Percentiles rank a stretch among this genome's conserved stretches.
Evolutionary conservation across 768 basidiomycete species (phyloP).

Genomic region (Boletus fagicola): DNA sequence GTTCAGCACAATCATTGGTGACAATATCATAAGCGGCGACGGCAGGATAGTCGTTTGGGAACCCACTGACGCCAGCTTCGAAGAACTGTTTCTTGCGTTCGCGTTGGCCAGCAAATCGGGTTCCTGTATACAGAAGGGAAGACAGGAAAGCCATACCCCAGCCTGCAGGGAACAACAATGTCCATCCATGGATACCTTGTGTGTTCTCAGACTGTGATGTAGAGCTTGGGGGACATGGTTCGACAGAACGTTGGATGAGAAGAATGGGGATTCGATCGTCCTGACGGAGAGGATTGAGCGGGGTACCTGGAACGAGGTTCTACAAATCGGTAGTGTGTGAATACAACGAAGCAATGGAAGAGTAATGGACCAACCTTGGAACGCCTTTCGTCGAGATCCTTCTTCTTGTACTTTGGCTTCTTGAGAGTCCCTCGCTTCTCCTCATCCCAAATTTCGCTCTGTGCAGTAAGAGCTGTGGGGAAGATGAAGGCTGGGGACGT

Average conservation of each 20-base stretch:
- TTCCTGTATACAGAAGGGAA: conserved; percentile 80
- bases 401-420: conserved; percentile 72
- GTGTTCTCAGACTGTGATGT: conserved; percentile 26
- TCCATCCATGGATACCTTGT: conserved; percentile 78
- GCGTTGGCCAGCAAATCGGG: conserved; percentile 80
- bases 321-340: conserved; percentile 29
- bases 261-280: conserved; percentile 85
- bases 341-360: background rate
- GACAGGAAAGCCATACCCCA: conserved; percentile 90
- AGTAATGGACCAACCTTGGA: conserved; percentile 50
- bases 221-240: conserved; percentile 26
- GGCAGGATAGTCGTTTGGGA: conserved; percentile 79
- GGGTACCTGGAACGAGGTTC: conserved; percentile 77
- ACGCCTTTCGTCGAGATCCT: conserved; percentile 81
- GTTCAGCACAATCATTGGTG: conserved; percentile 45
- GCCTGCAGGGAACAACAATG: conserved; percentile 78
- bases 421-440: conserved; percentile 50
- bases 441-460: conserved; percentile 71
- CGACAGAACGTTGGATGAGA: conserved; percentile 76
- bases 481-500: conserved; percentile 36
- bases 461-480: conserved; percentile 59
- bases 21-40: conserved; percentile 53
- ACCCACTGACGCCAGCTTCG: conserved; percentile 72
- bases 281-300: conserved; percentile 59
- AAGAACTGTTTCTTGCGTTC: conserved; percentile 80